Evolutionary conservation across 1,284 basidiomycete genomes (phyloP), one percentile per base, ranked within the genome.

Genomic region (Jaminaea rosea): DNA sequence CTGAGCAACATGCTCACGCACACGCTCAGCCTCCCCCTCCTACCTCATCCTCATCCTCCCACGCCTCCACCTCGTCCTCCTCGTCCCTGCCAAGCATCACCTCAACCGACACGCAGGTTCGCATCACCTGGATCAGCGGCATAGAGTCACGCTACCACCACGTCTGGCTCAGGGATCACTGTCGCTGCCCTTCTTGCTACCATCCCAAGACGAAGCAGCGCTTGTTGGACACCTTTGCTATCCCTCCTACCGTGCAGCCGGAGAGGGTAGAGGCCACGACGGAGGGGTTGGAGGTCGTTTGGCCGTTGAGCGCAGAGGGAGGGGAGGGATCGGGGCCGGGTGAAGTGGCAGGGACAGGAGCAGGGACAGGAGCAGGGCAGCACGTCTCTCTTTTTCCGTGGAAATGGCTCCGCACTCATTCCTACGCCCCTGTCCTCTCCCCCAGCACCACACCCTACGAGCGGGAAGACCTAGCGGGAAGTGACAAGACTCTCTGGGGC

Each of bases 151-250:
- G 45, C 15, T 57, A 49, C 68, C 83, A 86, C 71, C 79, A 84
- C 67, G 77, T 84, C 41, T 87, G 84, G 81, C 75, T 88, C 23
- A 78, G 83, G 10, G 87, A 88, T 70, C 92, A 97, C 69, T 98
- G 93, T 70, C 81, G 91, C 28, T 96, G 91, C 74, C 75, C 85
- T 0, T 76, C 82, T 46, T 96, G 91, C 75, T 93, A 87, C 70
- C 93, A 97, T 75, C 78, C 84, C 0, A 75, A 84, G 53, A 97
- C 93, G 8, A 93, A 90, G 72, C 93, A 97, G 74, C 80, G 93
- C 9, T 76, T 96, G 10, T 78, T 91, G 46, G 84, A 89, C 65
- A 89, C 92, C 0, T 88, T 85, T 56, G 82, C 51, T 37, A 86
- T 94, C 45, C 83, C 87, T 0, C 74, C 77, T 2, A 82, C 87